phyloP scores from a whole-genome alignment of 2,329 filamentous ascomycete species.

The Conoideocrella luteorostrata region DNA sequence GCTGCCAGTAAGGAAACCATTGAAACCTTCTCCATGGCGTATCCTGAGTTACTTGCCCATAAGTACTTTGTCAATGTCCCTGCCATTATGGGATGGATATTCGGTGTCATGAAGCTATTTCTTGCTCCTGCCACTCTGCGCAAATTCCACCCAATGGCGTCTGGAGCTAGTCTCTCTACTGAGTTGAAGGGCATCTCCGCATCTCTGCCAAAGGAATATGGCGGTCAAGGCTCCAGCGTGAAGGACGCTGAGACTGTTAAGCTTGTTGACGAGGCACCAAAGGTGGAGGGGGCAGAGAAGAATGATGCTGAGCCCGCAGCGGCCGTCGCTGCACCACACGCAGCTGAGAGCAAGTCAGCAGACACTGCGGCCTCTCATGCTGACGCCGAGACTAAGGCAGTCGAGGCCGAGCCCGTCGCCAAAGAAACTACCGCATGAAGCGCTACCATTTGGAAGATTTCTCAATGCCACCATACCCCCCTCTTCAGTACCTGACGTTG shows the following conservation, averaged over 20 bases:
- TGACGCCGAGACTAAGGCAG: slow-evolving; percentile 7
- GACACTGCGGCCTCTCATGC: slow-evolving; percentile 5
- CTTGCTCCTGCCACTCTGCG: slow-evolving; percentile 66
- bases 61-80: slow-evolving; percentile 98
- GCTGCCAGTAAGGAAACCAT: slow-evolving; percentile 75
- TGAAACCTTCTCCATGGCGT: slow-evolving; percentile 70
- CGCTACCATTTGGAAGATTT: neutral
- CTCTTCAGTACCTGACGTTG: too few relatives aligned
- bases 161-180: slow-evolving; percentile 61
- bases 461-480: too few relatives aligned
- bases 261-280: slow-evolving; percentile 16
- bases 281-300: slow-evolving; percentile 8
- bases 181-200: slow-evolving; percentile 54
- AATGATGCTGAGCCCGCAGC: slow-evolving; percentile 5
- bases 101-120: slow-evolving; percentile 68
- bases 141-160: slow-evolving; percentile 73
- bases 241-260: slow-evolving; percentile 29
- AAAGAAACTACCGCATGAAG: slow-evolving; percentile 7
- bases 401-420: slow-evolving; percentile 5
- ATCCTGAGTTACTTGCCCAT: slow-evolving; percentile 75
- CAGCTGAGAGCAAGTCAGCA: neutral
- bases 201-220: slow-evolving; percentile 69
- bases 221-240: slow-evolving; percentile 56
- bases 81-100: slow-evolving; percentile 83
- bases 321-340: slow-evolving; percentile 5